Base-by-base conservation (phyloP, 2,329 filamentous ascomycete species). In the Phoma sp. region DNA sequence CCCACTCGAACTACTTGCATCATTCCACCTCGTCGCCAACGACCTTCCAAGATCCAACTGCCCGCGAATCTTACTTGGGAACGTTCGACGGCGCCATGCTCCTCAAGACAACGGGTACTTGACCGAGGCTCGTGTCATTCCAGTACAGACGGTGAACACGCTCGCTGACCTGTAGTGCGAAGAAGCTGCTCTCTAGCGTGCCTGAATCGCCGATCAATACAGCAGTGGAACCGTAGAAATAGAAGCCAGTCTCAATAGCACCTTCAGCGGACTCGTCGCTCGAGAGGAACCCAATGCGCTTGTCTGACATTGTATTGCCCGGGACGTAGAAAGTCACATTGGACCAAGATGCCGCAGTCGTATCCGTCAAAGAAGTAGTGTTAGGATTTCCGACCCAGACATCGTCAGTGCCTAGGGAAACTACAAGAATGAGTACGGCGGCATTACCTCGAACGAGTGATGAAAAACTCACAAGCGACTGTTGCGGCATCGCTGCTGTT, bases 81-180 rank as follows among this genome's bases (percentile, higher is more conserved):
- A 59, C 61, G 44, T 55, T 61, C 3, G 64, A 62, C 7, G 65
- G 64, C 10, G 55, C 51, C n/a, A 61, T 33, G 33, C 47, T 63
- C 40, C 64, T 63, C 46, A 69, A 41, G 3, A 52, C 49, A 21
- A 69, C 27, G 3, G 59, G 62, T 17, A 60, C 39, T 47, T 68
- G 62, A 6, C 63, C 63, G 2, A 44, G n/a, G 13, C 52, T 60
- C 3, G 63, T 64, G 17, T 65, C 61, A 19, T 69, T 68, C 67
- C 65, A 69, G 22, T 68, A 67, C 19, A 69, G 19, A 2, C 51
- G 56, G 32, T 58, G 33, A 6, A 60, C 33, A 31, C 54, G 49
- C 2, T 58, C 35, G 21, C 53, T 55, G n/a, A 64, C 25, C 15
- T 44, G 39, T 19, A 63, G 44, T 15, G 49, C 60, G 17, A 29